Evolutionary conservation across 108 stramenopile genomes (phyloP), one percentile per base, ranked within the genome.

Genomic region (Fistulifera solaris): DNA sequence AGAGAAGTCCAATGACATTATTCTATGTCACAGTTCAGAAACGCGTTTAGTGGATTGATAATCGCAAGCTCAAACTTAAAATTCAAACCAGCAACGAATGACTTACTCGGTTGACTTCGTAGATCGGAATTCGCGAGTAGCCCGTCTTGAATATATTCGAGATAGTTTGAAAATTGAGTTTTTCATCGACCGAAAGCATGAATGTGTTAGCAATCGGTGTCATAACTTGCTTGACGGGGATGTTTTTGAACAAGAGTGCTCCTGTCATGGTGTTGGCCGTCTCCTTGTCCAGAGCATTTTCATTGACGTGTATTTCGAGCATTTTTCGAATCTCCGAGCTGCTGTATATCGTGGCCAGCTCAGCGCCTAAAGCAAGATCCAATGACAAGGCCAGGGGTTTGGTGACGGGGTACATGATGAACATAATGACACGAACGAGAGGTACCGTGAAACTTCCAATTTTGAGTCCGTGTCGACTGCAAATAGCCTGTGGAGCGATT

Each of bases 71-170:
- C n/a, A n/a, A n/a, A n/a, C n/a, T n/a, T n/a, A n/a, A n/a, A n/a
- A n/a, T n/a, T n/a, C n/a, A n/a, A n/a, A n/a, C n/a, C n/a, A n/a
- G n/a, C n/a, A n/a, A n/a, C n/a, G 18, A n/a, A 17, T 3, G 1
- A 58, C 58, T 17, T 66, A 59, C 65, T 48, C 38, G 72, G 19
- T 73, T 52, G 19, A 83, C 67, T 62, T 95, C 92, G 63, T 85
- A 94, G 23, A 98, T 85, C 11, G 94, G 95, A 46, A 96, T 89
- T 28, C 95, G 68, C 18, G 75, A 78, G 69, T 85, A 99, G 8
- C 99, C 99, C 16, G 83, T 80, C 66, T 95, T 92, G 76, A 98
- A 99, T 27, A 99, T 94, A 39, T 78, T 82, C 24, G 87, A 81
- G 22, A 98, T 82, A 8, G 87, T 87, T 69, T 96, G 81, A 63